These are phyloP conservation scores for Penicillium brevicompactum DNA, from an alignment of 2,329 filamentous ascomycete species.

Conservation along the genomic window DNA sequence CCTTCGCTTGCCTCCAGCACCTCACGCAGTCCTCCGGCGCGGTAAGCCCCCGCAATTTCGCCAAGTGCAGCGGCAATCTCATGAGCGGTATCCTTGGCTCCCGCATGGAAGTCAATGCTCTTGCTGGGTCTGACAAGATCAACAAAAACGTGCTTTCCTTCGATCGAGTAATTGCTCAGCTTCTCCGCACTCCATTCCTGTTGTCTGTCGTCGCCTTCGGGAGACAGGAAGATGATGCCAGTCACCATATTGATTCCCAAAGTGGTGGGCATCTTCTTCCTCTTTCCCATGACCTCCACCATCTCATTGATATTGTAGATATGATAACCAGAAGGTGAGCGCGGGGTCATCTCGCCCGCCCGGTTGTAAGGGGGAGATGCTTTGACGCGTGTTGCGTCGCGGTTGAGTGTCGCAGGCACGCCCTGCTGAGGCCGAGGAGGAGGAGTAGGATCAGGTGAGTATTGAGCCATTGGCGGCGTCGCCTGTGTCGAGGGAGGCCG, in stretches of 20 bases:
- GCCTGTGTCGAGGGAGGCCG: constrained; percentile 61
- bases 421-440: constrained; percentile 24
- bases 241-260: constrained; percentile 89
- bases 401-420: constrained; percentile 26
- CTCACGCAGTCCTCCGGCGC: constrained; percentile 78
- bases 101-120: constrained; percentile 94
- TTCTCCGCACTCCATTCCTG: constrained; percentile 94
- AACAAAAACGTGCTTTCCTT: constrained; percentile 96
- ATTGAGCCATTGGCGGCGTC: constrained; percentile 59
- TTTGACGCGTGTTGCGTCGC: constrained; percentile 47
- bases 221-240: constrained; percentile 85
- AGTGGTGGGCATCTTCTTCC: constrained; percentile 98
- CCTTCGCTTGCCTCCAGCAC: constrained; percentile 79
- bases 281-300: constrained; percentile 94
- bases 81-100: constrained; percentile 92
- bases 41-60: constrained; percentile 82
- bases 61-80: constrained; percentile 88
- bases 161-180: constrained; percentile 95
- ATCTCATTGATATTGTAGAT: constrained; percentile 98
- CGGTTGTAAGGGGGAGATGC: constrained; percentile 61
- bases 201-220: constrained; percentile 79
- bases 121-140: constrained; percentile 90
- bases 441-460: constrained; percentile 57
- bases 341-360: constrained; percentile 51
- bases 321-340: constrained; percentile 79